These are phyloP conservation scores for Suillus subluteus DNA, from an alignment of 768 basidiomycete genomes.

Conservation along the genomic window DNA sequence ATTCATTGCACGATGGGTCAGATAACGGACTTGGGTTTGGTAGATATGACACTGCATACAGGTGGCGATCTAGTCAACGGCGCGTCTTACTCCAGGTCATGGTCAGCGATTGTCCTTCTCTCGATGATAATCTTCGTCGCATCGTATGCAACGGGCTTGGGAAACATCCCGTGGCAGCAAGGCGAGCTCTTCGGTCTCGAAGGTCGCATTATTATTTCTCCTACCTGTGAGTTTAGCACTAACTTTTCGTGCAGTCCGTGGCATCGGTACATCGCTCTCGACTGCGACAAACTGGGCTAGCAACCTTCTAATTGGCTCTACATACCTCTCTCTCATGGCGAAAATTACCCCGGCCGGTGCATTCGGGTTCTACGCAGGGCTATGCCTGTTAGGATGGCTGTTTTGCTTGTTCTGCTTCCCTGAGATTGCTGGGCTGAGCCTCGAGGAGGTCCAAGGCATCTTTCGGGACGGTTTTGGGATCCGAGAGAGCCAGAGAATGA, in stretches of 20 bases:
- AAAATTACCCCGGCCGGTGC: slow-evolving; percentile 74
- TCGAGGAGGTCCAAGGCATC: slow-evolving; percentile 67
- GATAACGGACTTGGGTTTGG: neutral
- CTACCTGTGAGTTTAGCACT: neutral
- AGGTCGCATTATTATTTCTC: slow-evolving; percentile 40
- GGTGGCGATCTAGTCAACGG: slow-evolving; percentile 63
- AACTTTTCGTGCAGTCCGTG: slow-evolving; percentile 52
- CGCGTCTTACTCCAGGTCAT: slow-evolving; percentile 57
- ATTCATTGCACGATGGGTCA: neutral
- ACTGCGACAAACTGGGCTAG: slow-evolving; percentile 81
- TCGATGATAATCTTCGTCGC: slow-evolving; percentile 87
- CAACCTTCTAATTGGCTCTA: slow-evolving; percentile 77
- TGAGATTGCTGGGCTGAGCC: slow-evolving; percentile 74
- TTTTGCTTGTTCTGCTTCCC: slow-evolving; percentile 77
- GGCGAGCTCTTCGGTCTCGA: slow-evolving; percentile 82
- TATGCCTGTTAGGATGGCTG: slow-evolving; percentile 69
- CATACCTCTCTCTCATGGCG: slow-evolving; percentile 80
- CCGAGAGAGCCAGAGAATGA: slow-evolving; percentile 53
- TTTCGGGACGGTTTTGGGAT: slow-evolving; percentile 71
- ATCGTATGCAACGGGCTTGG: slow-evolving; percentile 78
- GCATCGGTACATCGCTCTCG: slow-evolving; percentile 73
- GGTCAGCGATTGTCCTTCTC: slow-evolving; percentile 71
- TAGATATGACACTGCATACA: slow-evolving; percentile 65
- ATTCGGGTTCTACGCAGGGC: slow-evolving; percentile 76
- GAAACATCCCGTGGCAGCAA: slow-evolving; percentile 88